phyloP scores from a whole-genome alignment of 1,139 yeast species.

The Lodderomyces metapsilosis region DNA sequence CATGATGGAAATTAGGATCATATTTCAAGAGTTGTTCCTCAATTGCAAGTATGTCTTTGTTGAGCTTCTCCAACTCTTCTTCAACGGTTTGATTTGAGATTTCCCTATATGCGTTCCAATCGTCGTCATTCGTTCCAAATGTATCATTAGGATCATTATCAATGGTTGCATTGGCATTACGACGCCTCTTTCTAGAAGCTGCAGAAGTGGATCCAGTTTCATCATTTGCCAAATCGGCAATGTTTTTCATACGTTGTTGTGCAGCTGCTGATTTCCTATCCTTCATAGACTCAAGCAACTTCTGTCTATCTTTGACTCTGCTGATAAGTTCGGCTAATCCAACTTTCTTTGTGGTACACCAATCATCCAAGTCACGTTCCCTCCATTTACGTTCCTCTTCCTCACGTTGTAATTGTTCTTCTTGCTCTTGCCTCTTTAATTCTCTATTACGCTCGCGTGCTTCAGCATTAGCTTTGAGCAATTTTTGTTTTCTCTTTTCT shows the following conservation, averaged over 20 bases:
- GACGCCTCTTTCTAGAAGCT: constrained; percentile 46
- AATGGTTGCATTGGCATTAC: constrained; percentile 59
- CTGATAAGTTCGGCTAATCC: constrained; percentile 58
- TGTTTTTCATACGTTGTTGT: constrained; percentile 87
- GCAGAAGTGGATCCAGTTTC: constrained; percentile 44
- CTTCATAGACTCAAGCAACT: constrained; percentile 72
- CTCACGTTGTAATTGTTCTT: constrained; percentile 51
- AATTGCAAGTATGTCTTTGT: constrained; percentile 55
- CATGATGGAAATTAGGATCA: constrained; percentile 84
- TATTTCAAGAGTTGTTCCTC: constrained; percentile 74
- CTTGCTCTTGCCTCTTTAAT: constrained; percentile 60
- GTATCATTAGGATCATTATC: constrained; percentile 93
- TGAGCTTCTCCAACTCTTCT: constrained; percentile 72
- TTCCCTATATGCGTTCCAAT: constrained; percentile 90
- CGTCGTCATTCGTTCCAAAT: constrained; percentile 94
- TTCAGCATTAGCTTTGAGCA: constrained; percentile 83
- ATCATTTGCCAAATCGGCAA: constrained; percentile 86
- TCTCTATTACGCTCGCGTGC: constrained; percentile 83
- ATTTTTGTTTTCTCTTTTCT: constrained; percentile 81
- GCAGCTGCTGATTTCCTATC: constrained; percentile 91
- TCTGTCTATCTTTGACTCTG: constrained; percentile 63
- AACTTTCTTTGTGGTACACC: constrained; percentile 72
- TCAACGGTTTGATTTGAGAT: constrained; percentile 71
- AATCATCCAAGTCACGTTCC: constrained; percentile 65
- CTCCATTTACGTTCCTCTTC: constrained; percentile 78